Percentiles rank a stretch among this genome's conserved stretches.
These are phyloP conservation scores for Neurospora sp. DNA, from an alignment of 2,329 filamentous ascomycete genomes.

Conservation along the genomic window DNA sequence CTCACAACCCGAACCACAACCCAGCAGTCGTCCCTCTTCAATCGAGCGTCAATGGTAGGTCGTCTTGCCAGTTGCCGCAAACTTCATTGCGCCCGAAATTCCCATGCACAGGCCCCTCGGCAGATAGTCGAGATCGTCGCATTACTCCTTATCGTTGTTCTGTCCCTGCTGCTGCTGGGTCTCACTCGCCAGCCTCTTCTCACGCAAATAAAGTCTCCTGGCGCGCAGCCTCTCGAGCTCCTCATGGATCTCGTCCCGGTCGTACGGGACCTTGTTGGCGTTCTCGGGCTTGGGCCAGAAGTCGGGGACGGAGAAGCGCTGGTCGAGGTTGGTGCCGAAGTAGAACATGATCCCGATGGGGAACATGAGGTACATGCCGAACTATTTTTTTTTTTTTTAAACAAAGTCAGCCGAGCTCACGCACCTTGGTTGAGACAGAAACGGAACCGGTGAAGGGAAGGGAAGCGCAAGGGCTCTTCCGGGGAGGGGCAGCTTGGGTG, in stretches of 20 bases:
- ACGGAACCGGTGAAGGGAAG: background rate
- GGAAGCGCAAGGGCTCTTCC: background rate
- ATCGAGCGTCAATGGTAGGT: too few relatives aligned
- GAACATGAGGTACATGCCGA: slow-evolving; percentile 98
- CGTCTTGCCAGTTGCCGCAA: too few relatives aligned
- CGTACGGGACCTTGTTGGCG: slow-evolving; percentile 66
- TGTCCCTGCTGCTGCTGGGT: slow-evolving; percentile 20
- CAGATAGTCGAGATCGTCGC: too few relatives aligned
- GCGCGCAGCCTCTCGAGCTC: slow-evolving; percentile 67
- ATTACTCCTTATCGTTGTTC: background rate
- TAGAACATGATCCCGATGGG: slow-evolving; percentile 99
- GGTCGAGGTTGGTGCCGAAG: slow-evolving; percentile 96
- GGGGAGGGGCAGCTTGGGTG: slow-evolving; percentile 1
- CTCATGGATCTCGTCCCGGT: slow-evolving; percentile 70
- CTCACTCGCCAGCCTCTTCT: slow-evolving; percentile 44
- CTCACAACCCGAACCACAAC: too few relatives aligned
- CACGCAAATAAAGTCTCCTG: slow-evolving; percentile 63
- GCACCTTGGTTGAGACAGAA: background rate
- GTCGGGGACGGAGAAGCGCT: slow-evolving; percentile 75
- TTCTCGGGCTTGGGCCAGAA: slow-evolving; percentile 88
- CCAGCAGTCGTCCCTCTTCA: too few relatives aligned
- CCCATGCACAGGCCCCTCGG: too few relatives aligned
- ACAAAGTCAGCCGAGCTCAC: background rate
- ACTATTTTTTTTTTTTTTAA: slow-evolving; percentile 41
- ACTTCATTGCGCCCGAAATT: too few relatives aligned